These are phyloP conservation scores for Pseudogymnoascus sp. DNA, from an alignment of 2,329 filamentous ascomycete species.

Conservation along the genomic window DNA sequence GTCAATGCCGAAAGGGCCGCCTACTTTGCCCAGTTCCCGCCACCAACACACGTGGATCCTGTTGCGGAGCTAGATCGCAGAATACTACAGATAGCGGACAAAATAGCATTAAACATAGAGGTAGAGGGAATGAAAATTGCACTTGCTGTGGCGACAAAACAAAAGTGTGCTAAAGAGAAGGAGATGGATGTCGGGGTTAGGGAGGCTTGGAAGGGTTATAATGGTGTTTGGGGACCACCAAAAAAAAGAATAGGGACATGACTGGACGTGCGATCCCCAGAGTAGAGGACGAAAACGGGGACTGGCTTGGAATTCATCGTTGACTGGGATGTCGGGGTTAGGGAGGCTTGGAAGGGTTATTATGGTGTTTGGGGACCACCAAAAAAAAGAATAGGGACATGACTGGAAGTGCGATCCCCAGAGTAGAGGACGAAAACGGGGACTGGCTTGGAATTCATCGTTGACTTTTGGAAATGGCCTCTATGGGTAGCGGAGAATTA, in stretches of 20 bases:
- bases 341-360: neutral
- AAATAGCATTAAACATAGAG: neutral
- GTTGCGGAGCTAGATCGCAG: neutral
- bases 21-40: neutral
- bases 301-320: neutral
- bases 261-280: neutral
- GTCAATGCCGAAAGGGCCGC: neutral
- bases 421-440: neutral
- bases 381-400: neutral
- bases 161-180: neutral
- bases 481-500: neutral
- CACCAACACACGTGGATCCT: neutral
- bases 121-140: neutral
- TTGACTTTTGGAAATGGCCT: neutral
- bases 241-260: neutral
- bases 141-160: neutral
- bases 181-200: neutral
- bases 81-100: neutral
- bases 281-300: neutral
- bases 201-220: neutral
- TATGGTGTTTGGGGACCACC: neutral
- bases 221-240: neutral
- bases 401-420: neutral
- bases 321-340: neutral
- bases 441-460: neutral